Conservation (phyloP, 2,329 filamentous ascomycete genomes). For the Pleomassaria siparia region DNA sequence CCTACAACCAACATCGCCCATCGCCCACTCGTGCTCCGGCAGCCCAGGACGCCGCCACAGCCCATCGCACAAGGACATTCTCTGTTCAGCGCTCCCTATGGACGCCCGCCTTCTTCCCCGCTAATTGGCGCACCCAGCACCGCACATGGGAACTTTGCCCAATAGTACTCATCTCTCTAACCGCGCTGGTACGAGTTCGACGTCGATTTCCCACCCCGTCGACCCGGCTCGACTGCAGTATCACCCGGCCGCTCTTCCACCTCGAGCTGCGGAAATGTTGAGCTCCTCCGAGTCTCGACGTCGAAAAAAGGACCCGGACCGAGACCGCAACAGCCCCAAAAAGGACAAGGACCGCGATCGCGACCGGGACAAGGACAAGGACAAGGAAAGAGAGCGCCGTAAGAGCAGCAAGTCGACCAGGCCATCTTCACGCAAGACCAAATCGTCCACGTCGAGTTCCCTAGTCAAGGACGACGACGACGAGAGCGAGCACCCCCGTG, state of each 20-base stretch:
- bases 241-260: slow-evolving; percentile 21
- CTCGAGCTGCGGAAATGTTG: slow-evolving; percentile 23
- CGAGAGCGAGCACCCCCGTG: slow-evolving; percentile 18
- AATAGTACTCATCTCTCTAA: slow-evolving; percentile 30
- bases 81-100: slow-evolving; percentile 17
- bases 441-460: slow-evolving; percentile 26
- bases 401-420: slow-evolving; percentile 24
- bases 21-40: neutral
- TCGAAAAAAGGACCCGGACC: slow-evolving; percentile 41
- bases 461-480: slow-evolving; percentile 18
- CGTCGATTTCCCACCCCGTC: slow-evolving; percentile 17
- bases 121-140: slow-evolving; percentile 36
- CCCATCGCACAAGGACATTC: slow-evolving; percentile 2
- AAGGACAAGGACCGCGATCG: slow-evolving; percentile 30
- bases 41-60: slow-evolving; percentile 1
- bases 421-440: slow-evolving; percentile 25
- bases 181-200: slow-evolving; percentile 29
- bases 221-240: slow-evolving; percentile 18
- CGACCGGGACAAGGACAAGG: slow-evolving; percentile 18
- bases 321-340: slow-evolving; percentile 24
- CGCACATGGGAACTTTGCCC: slow-evolving; percentile 23
- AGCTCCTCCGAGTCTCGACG: slow-evolving; percentile 40
- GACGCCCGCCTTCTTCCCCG: slow-evolving; percentile 25
- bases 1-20: slow-evolving; percentile 3
- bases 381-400: slow-evolving; percentile 20